These are phyloP conservation scores for Epichloe amarillans DNA, from an alignment of 2,329 filamentous ascomycete genomes.

Conservation along the genomic window DNA sequence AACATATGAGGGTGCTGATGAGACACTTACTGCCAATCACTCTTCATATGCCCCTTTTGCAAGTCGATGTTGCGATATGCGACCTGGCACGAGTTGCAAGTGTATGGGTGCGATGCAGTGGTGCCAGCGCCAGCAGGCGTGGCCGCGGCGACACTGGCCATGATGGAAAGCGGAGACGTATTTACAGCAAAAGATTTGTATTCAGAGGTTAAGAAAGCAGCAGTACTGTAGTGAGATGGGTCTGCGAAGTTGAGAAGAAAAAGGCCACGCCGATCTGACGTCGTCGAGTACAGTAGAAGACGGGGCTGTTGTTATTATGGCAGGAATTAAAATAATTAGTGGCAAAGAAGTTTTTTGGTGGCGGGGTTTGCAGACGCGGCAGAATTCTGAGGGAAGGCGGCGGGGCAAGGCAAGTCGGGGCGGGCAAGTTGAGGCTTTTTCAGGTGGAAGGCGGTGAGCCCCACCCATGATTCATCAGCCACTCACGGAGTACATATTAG, in stretches of 20 bases:
- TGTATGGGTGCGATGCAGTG: conserved; percentile 66
- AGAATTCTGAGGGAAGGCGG: neutral
- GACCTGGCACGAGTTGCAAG: conserved; percentile 96
- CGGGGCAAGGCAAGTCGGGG: neutral
- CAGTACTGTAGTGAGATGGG: neutral
- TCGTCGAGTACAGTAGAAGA: neutral
- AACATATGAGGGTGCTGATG: neutral
- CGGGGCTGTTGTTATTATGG: conserved; percentile 1
- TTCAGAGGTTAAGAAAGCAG: neutral
- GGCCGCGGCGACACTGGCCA: conserved; percentile 30
- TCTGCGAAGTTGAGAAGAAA: neutral
- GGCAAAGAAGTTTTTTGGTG: conserved; percentile 14
- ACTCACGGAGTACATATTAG: no score
- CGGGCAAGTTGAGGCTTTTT: neutral
- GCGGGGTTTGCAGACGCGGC: conserved; percentile 9
- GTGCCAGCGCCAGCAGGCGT: conserved; percentile 19
- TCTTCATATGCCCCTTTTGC: conserved; percentile 93
- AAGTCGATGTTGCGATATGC: conserved; percentile 89
- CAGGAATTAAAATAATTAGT: conserved; percentile 13
- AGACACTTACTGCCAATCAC: conserved; percentile 83
- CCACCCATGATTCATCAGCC: no score
- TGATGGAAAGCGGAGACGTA: conserved; percentile 15
- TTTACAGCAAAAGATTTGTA: neutral
- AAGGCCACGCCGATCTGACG: neutral
- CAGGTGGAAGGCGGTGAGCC: conserved; percentile 2